Evolutionary conservation across 139 green algal genomes (phyloP).

Genomic region (Haematococcus sp.): DNA sequence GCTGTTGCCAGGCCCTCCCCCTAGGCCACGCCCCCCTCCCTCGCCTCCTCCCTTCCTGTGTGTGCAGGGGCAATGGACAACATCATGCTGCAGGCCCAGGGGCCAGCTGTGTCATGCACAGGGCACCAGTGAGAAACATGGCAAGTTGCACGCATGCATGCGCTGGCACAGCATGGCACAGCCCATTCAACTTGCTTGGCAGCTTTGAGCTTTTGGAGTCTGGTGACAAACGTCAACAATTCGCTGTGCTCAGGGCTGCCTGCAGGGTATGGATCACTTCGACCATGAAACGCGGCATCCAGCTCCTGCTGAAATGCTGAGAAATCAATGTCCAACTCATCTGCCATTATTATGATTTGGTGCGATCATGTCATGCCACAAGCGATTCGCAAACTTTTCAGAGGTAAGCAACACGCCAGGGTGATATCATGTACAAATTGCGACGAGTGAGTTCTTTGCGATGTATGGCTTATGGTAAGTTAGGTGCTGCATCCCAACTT

Average conservation of each 20-base stretch:
- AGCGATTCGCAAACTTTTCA: too few relatives aligned
- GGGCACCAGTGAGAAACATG: too few relatives aligned
- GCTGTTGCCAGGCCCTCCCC: background rate
- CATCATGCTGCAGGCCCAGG: background rate
- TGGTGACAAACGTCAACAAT: conserved; percentile 12
- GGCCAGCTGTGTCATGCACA: too few relatives aligned
- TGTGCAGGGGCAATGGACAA: background rate
- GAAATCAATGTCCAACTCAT: background rate
- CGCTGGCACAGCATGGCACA: background rate
- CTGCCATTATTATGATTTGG: too few relatives aligned
- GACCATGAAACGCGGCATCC: conserved; percentile 22
- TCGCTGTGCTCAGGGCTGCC: conserved; percentile 26
- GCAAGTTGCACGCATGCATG: background rate
- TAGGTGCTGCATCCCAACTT: too few relatives aligned
- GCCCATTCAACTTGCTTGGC: background rate
- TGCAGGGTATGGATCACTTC: conserved; percentile 6
- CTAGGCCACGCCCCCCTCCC: background rate
- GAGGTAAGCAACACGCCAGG: too few relatives aligned
- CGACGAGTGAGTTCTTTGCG: too few relatives aligned
- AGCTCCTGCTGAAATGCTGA: conserved; percentile 22
- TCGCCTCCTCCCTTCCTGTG: background rate
- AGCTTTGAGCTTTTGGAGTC: conserved; percentile 6
- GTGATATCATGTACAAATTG: too few relatives aligned
- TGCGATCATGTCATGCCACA: too few relatives aligned
- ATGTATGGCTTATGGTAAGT: too few relatives aligned